Percentiles rank a stretch among this genome's conserved stretches.
Evolutionary conservation across 2,329 filamentous ascomycete genomes (phyloP).

Genomic region (Verticillium nubilum): DNA sequence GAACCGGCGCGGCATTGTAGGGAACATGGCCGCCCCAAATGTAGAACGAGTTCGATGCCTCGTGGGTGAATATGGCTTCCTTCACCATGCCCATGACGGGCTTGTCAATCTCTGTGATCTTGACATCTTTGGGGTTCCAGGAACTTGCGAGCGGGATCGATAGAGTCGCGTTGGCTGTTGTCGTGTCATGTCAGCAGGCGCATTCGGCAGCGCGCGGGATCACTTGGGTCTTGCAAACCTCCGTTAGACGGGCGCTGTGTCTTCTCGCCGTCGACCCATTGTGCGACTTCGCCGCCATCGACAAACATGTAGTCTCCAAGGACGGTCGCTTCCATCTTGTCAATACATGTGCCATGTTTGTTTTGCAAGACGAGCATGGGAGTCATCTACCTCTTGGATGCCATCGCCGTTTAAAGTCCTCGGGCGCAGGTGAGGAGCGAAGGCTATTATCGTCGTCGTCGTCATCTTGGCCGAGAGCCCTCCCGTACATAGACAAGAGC

Average conservation of each 20-base stretch:
- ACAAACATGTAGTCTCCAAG: slow-evolving; percentile 31
- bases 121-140: slow-evolving; percentile 26
- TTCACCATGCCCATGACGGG: slow-evolving; percentile 20
- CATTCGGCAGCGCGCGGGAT: neutral
- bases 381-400: neutral
- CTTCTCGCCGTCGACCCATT: slow-evolving; percentile 17
- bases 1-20: slow-evolving; percentile 12
- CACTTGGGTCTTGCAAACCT: slow-evolving; percentile 10
- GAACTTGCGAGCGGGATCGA: slow-evolving; percentile 24
- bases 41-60: slow-evolving; percentile 22
- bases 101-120: slow-evolving; percentile 22
- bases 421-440: neutral
- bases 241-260: slow-evolving; percentile 14
- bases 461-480: neutral
- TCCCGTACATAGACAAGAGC: neutral
- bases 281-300: slow-evolving; percentile 29
- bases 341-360: neutral
- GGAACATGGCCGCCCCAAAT: slow-evolving; percentile 25
- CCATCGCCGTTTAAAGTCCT: neutral
- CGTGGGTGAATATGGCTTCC: slow-evolving; percentile 25
- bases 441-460: neutral
- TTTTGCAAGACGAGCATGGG: neutral
- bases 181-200: neutral
- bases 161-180: slow-evolving; percentile 24
- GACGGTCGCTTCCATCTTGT: slow-evolving; percentile 11